Evolutionary conservation across 176 grass and related monocot species (phyloP).

Genomic region (Carex parvula): DNA sequence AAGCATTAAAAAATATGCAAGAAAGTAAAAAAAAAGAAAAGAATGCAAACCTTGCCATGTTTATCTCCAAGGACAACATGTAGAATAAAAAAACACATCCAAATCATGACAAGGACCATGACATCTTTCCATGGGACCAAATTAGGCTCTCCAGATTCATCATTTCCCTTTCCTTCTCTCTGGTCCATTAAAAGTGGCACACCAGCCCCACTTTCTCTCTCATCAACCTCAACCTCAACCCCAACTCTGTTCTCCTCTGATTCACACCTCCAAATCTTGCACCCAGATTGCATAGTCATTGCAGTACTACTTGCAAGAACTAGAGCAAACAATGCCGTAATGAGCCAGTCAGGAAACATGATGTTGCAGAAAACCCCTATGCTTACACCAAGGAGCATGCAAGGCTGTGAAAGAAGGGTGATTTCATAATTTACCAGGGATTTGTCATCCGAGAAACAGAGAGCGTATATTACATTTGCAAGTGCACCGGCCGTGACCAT

Average conservation of each 20-base stretch:
- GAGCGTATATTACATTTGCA: constrained; percentile 60
- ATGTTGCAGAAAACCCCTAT: constrained; percentile 75
- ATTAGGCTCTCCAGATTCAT: not conserved
- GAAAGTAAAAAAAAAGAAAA: not conserved
- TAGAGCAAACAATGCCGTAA: constrained; percentile 54
- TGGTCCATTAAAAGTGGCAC: constrained; percentile 34
- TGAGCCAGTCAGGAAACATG: constrained; percentile 85
- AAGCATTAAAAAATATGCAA: not conserved
- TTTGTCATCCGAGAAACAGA: constrained; percentile 24
- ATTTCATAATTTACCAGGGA: constrained; percentile 63
- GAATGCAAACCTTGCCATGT: constrained; percentile 54
- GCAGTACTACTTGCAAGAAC: constrained; percentile 60
- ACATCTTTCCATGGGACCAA: constrained; percentile 54
- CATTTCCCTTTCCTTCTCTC: not conserved
- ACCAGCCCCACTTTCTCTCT: not conserved
- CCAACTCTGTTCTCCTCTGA: constrained; percentile 34
- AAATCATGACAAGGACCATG: constrained; percentile 43
- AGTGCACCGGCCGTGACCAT: constrained; percentile 67
- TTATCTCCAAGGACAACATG: constrained; percentile 75
- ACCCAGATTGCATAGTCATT: constrained; percentile 60
- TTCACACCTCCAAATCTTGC: constrained; percentile 52
- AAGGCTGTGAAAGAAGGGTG: constrained; percentile 59
- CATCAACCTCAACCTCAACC: not conserved
- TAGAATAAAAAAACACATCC: constrained; percentile 77
- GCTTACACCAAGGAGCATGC: constrained; percentile 77